Conservation (phyloP, 345 rosid species). For the Syzygium aromaticum region DNA sequence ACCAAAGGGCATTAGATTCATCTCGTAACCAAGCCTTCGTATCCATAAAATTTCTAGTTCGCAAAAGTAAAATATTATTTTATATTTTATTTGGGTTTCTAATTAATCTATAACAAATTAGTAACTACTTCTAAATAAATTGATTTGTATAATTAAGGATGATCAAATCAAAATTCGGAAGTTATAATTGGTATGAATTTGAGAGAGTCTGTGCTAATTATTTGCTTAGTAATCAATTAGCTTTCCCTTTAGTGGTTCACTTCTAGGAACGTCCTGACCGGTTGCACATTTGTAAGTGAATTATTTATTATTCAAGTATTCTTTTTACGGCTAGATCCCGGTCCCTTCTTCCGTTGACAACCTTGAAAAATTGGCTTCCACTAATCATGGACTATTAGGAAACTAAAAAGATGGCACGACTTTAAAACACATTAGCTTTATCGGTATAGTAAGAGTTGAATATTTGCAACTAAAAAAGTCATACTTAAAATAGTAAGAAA, state of each 20-base stretch:
- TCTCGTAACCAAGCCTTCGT: background rate
- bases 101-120: background rate
- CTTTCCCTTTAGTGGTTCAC: background rate
- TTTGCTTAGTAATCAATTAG: background rate
- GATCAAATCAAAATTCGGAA: background rate
- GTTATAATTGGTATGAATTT: background rate
- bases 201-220: background rate
- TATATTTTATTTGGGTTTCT: background rate
- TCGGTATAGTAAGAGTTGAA: background rate
- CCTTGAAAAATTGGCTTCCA: fast-evolving
- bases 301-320: background rate
- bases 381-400: fast-evolving
- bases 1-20: background rate
- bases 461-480: background rate
- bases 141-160: background rate
- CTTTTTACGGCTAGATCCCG: background rate
- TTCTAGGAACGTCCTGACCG: background rate
- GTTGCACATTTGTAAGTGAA: fast-evolving
- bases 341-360: background rate
- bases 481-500: background rate
- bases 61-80: background rate
- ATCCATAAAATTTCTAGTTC: background rate
- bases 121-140: background rate
- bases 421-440: background rate
- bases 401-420: background rate